Evolutionary conservation across 1,284 basidiomycete species (phyloP), one percentile per base, ranked within the genome.

Genomic region (Moniliophthora roreri): DNA sequence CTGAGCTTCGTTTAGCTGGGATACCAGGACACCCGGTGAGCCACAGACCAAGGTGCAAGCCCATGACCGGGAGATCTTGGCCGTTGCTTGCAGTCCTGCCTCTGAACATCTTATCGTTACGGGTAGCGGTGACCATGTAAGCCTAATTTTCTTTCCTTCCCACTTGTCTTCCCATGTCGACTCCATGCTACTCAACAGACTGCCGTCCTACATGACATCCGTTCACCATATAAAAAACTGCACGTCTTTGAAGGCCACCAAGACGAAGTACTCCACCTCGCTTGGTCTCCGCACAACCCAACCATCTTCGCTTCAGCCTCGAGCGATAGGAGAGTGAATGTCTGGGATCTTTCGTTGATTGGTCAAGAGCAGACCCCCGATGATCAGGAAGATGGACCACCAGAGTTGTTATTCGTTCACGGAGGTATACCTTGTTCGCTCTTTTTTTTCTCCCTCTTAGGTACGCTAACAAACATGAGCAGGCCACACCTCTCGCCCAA

Each of bases 351-450:
- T 49, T 82, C 87, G 36, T 84, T 90, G 60, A 98, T 99, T 59
- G 96, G 96, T 1, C 85, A 90, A 48, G 97, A 99, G 70, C 96
- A 99, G 69, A 93, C 93, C 0, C 95, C 96, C 2, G 96, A 99
- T 62, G 96, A 99, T 66, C 92, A 94, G 49, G 97, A 99, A 70
- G 96, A 99, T 66, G 96, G 97, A 60, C 87, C 97, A 3, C 95
- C 96, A 3, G 95, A 98, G 69, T 74, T 97, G 54, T 73, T 97
- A 59, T 98, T 98, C 68, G 82, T 96, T 44, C 94, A 97, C 62
- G 94, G 95, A 62, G 93, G 91, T 84, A 73, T 52, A 73, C 64
- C n/a, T 51, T 42, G 4, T 24, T 38, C 59, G 16, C 20, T 54
- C 28, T 32, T 35, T 45, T 44, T 49, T 38, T 20, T 8, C 32